These are phyloP conservation scores for Nicotiana obtusifolia DNA, from an alignment of 257 asterid genomes.

Conservation along the genomic window DNA sequence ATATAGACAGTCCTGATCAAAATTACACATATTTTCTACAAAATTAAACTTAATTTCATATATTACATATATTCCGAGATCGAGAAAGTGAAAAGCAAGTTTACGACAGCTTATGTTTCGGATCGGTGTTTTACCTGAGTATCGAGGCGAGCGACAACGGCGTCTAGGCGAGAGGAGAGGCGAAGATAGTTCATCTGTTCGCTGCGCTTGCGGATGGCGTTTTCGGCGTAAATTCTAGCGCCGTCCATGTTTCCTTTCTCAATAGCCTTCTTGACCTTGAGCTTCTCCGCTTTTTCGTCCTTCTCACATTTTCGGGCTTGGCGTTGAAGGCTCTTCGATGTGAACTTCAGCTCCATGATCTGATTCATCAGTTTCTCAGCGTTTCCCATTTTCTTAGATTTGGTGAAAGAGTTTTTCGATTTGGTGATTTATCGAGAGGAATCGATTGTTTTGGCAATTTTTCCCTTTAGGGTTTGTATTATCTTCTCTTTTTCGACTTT, in stretches of 20 bases:
- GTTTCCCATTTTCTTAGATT: slow-evolving; percentile 53
- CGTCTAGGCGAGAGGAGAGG: slow-evolving; percentile 85
- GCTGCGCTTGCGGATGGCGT: slow-evolving; percentile 87
- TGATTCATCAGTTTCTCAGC: slow-evolving; percentile 84
- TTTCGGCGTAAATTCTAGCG: slow-evolving; percentile 97
- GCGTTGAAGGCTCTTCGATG: slow-evolving; percentile 80
- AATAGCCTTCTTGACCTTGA: slow-evolving; percentile 91
- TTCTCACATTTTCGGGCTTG: slow-evolving; percentile 90
- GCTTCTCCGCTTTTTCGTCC: slow-evolving; percentile 86
- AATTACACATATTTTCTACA: too few relatives aligned
- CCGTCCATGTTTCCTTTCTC: slow-evolving; percentile 99
- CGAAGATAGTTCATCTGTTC: slow-evolving; percentile 98
- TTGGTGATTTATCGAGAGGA: too few relatives aligned
- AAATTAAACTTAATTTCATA: too few relatives aligned
- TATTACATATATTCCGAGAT: neutral
- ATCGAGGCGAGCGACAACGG: slow-evolving; percentile 93
- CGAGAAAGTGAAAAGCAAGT: neutral
- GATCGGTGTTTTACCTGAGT: slow-evolving; percentile 35
- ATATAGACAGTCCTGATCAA: too few relatives aligned
- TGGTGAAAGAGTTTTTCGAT: neutral
- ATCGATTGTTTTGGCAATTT: neutral
- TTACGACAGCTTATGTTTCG: neutral
- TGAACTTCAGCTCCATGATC: slow-evolving; percentile 92
- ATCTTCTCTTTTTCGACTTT: neutral
- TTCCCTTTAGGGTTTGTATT: neutral